Evolutionary conservation across 257 asterid species (phyloP).

Genomic region (Knoxia roxburghii): DNA sequence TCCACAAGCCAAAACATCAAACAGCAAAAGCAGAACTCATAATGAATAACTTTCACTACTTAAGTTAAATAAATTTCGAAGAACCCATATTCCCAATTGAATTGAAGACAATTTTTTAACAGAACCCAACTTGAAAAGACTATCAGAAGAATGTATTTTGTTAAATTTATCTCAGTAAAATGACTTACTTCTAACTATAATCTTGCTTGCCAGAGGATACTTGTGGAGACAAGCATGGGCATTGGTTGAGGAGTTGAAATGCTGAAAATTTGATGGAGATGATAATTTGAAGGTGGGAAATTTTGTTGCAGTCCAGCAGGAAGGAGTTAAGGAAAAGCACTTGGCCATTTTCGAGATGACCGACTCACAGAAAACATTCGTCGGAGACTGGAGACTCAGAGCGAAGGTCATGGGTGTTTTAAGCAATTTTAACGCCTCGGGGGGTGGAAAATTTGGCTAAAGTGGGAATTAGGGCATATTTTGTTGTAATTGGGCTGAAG

Average conservation of each 20-base stretch:
- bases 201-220: conserved; percentile 64
- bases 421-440: too few species aligned
- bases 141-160: neutral
- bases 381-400: too few species aligned
- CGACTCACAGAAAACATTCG: neutral
- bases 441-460: too few species aligned
- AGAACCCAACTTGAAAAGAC: neutral
- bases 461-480: too few species aligned
- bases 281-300: neutral
- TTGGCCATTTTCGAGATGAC: neutral
- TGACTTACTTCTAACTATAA: conserved; percentile 48
- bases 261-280: conserved; percentile 5
- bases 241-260: neutral
- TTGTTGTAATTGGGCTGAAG: too few species aligned
- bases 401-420: too few species aligned
- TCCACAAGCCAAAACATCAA: too few species aligned
- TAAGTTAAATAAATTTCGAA: neutral
- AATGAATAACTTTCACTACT: neutral
- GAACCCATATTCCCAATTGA: neutral
- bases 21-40: neutral
- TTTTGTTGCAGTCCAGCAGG: conserved; percentile 24
- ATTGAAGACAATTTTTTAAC: neutral
- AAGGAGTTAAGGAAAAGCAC: conserved; percentile 16
- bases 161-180: neutral
- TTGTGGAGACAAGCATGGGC: conserved; percentile 26